These are phyloP conservation scores for Cupressus sempervirens DNA, from an alignment of 75 land plant genomes.

Conservation along the genomic window DNA sequence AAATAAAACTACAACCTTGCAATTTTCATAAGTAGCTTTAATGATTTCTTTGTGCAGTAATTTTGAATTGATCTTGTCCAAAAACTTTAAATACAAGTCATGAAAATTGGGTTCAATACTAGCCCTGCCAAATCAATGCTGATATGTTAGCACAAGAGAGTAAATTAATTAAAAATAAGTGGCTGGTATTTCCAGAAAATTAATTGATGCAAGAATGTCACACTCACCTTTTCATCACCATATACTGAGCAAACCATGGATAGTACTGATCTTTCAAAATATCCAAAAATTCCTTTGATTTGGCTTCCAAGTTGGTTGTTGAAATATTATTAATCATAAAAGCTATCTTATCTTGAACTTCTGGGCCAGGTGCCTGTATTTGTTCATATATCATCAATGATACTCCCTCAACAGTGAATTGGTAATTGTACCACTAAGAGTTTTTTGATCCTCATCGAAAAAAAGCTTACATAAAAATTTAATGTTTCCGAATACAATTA, in stretches of 20 bases:
- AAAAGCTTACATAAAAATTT: not conserved
- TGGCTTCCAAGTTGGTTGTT: constrained; percentile 65
- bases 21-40: constrained; percentile 93
- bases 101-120: constrained; percentile 98
- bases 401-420: too few species aligned
- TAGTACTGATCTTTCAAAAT: constrained; percentile 78
- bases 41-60: constrained; percentile 74
- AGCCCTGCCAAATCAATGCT: constrained; percentile 53
- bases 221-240: constrained; percentile 97
- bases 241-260: constrained; percentile 98
- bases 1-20: constrained; percentile 56
- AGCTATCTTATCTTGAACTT: constrained; percentile 83
- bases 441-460: not conserved
- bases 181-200: not conserved
- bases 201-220: not conserved
- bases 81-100: constrained; percentile 88
- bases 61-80: constrained; percentile 83
- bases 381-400: not conserved
- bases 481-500: not conserved
- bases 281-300: constrained; percentile 90
- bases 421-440: not conserved
- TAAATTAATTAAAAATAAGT: not conserved
- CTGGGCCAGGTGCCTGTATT: constrained; percentile 73
- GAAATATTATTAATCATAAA: constrained; percentile 92
- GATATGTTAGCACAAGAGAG: not conserved